phyloP scores from a whole-genome alignment of 441 rosid genomes.

The Mallotus japonicus region DNA sequence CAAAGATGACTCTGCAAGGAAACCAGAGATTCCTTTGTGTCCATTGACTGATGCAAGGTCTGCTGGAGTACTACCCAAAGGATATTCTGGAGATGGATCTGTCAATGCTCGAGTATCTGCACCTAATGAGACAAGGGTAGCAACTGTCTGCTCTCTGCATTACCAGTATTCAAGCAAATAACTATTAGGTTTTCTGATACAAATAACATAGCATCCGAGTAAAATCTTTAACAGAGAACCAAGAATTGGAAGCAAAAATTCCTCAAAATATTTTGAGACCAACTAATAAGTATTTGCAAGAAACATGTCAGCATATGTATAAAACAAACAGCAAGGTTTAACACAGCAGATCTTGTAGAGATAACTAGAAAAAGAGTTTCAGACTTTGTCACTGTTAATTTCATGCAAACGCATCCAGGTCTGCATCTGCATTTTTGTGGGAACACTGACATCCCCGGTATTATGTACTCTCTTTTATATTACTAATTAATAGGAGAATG shows the following conservation, averaged over 20 bases:
- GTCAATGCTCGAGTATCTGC: constrained; percentile 80
- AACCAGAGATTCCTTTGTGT: constrained; percentile 95
- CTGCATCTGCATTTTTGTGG: not conserved
- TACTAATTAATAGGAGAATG: not conserved
- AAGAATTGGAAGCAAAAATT: not conserved
- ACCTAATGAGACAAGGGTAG: constrained; percentile 64
- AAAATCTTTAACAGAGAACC: not conserved
- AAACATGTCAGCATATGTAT: not conserved
- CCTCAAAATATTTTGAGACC: not conserved
- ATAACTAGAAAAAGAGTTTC: not conserved
- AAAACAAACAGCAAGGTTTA: not conserved
- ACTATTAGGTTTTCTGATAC: not conserved
- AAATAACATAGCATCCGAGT: not conserved
- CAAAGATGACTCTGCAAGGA: constrained; percentile 83
- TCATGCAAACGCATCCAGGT: not conserved
- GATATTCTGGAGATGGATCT: constrained; percentile 78
- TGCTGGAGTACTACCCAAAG: constrained; percentile 78
- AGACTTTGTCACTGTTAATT: not conserved
- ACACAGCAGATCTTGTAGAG: no score
- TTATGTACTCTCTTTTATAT: not conserved
- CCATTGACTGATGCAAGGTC: constrained; percentile 86
- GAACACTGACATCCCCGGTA: not conserved
- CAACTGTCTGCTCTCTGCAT: constrained; percentile 80
- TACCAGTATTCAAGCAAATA: constrained; percentile 16
- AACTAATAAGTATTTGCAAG: not conserved